These are phyloP conservation scores for Saussurea involucrata DNA, from an alignment of 129 eudicot genomes.

Conservation along the genomic window DNA sequence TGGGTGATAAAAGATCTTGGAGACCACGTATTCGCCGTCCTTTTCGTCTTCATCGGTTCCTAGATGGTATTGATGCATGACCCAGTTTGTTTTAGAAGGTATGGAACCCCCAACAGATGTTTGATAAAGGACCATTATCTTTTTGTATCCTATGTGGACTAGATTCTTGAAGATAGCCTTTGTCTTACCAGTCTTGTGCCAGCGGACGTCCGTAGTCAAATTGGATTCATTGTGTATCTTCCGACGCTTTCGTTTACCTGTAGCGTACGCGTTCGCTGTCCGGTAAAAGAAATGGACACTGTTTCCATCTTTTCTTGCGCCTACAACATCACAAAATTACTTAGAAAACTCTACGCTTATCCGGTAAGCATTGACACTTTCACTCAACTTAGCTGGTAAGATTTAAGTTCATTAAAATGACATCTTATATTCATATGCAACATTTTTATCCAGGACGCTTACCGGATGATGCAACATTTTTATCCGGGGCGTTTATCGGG, in stretches of 20 bases:
- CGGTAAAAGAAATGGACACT: slow-evolving; percentile 68
- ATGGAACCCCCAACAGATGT: slow-evolving; percentile 44
- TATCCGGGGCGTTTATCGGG: no score
- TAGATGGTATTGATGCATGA: slow-evolving; percentile 91
- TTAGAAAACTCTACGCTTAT: no score
- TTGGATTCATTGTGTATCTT: slow-evolving; percentile 38
- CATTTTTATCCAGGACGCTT: no score
- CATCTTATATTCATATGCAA: no score
- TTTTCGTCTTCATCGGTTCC: slow-evolving; percentile 71
- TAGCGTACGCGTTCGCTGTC: slow-evolving; percentile 64
- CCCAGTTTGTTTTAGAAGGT: slow-evolving; percentile 68
- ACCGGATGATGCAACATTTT: no score
- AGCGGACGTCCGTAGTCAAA: slow-evolving; percentile 44
- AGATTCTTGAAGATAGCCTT: slow-evolving; percentile 55
- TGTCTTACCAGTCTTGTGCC: slow-evolving; percentile 97
- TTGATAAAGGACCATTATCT: slow-evolving; percentile 79
- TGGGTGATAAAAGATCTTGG: slow-evolving; percentile 66
- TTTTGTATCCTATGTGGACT: slow-evolving; percentile 63
- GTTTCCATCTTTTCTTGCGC: slow-evolving; percentile 78
- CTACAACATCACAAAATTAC: slow-evolving; percentile 22
- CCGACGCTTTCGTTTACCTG: slow-evolving; percentile 78
- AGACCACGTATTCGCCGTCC: slow-evolving; percentile 69
- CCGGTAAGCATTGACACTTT: no score
- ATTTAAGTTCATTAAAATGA: no score
- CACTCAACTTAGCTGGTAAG: no score